Conservation (phyloP, 2,329 filamentous ascomycete species). For the Bipolaris sorokiniana region DNA sequence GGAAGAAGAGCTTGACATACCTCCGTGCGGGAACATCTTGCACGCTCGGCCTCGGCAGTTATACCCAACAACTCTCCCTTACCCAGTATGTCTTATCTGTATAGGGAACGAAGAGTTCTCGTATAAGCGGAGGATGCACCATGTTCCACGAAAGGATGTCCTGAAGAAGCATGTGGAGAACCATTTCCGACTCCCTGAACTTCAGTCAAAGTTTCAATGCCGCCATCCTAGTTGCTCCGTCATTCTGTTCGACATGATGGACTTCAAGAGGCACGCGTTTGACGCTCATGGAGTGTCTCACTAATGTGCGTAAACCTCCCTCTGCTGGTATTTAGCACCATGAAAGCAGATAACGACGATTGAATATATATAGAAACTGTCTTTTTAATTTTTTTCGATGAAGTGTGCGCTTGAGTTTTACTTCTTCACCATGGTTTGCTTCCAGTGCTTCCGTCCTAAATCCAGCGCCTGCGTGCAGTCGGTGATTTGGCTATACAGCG, state of each 20-base stretch:
- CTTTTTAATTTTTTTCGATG: too few relatives aligned
- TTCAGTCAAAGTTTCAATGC: conserved; percentile 21
- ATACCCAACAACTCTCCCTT: conserved; percentile 11
- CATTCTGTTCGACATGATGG: conserved; percentile 13
- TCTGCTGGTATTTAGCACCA: too few relatives aligned
- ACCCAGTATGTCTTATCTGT: conserved; percentile 24
- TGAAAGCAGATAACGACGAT: too few relatives aligned
- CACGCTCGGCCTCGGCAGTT: conserved; percentile 2
- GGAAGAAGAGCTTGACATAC: conserved; percentile 13
- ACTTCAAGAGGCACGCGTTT: conserved; percentile 28
- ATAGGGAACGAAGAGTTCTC: conserved; percentile 22
- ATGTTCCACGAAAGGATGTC: conserved; percentile 19
- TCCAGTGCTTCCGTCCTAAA: too few relatives aligned
- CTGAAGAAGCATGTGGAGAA: conserved; percentile 21
- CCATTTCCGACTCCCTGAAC: conserved; percentile 19
- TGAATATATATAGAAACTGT: too few relatives aligned
- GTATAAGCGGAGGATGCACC: conserved; percentile 17
- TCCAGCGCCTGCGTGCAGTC: too few relatives aligned
- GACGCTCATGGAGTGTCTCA: conserved; percentile 19
- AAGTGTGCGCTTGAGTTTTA: too few relatives aligned
- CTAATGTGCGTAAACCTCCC: too few relatives aligned
- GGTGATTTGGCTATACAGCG: too few relatives aligned
- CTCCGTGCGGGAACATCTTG: conserved; percentile 4
- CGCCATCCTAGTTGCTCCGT: conserved; percentile 17
- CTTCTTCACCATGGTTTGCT: too few relatives aligned